Evolutionary conservation across 306 rosid species (phyloP).

Genomic region (Prunus padus): DNA sequence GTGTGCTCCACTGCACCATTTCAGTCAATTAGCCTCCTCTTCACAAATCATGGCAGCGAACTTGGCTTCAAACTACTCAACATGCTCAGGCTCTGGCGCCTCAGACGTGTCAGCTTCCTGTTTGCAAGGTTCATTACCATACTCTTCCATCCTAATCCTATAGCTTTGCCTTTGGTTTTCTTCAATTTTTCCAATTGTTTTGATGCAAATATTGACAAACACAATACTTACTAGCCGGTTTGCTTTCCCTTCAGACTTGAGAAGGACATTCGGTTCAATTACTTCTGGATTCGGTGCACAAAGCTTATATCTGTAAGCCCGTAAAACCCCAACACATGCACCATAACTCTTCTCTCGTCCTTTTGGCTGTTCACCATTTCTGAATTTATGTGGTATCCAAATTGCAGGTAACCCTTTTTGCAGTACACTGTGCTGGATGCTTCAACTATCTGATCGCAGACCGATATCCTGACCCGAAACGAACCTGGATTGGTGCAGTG

Average conservation of each 20-base stretch:
- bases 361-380: neutral
- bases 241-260: constrained; percentile 61
- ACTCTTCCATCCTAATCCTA: neutral
- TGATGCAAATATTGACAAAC: neutral
- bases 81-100: constrained; percentile 95
- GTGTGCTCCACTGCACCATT: constrained; percentile 83
- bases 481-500: constrained; percentile 80
- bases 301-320: constrained; percentile 77
- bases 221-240: constrained; percentile 22
- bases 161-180: constrained; percentile 5
- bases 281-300: constrained; percentile 89
- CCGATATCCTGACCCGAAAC: constrained; percentile 55
- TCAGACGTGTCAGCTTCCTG: constrained; percentile 87
- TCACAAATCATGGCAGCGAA: constrained; percentile 44
- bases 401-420: constrained; percentile 78
- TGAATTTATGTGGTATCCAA: neutral
- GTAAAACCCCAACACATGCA: neutral
- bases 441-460: constrained; percentile 69
- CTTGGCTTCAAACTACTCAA: constrained; percentile 72
- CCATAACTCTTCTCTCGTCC: constrained; percentile 2
- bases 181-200: constrained; percentile 10
- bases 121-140: constrained; percentile 74
- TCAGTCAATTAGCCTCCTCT: constrained; percentile 60
- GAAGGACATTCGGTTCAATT: constrained; percentile 93
- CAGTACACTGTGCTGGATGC: constrained; percentile 85